phyloP scores from a whole-genome alignment of 169 alveolate species.

The Babesia bovis region DNA sequence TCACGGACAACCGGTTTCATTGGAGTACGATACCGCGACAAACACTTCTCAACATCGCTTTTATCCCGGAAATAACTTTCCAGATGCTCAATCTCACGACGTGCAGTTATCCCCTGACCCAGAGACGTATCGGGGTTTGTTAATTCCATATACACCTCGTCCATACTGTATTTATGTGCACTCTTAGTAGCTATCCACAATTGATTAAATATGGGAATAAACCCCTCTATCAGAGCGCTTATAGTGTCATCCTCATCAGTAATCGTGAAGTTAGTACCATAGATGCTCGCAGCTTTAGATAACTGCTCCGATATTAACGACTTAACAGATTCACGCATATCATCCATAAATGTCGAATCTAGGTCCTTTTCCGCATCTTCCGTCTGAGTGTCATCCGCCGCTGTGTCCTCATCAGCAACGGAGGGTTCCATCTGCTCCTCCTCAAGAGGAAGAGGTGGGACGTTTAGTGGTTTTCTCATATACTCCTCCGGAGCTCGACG shows the following conservation, averaged over 20 bases:
- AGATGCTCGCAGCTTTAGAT: constrained; percentile 21
- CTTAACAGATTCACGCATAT: constrained; percentile 1
- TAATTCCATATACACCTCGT: constrained; percentile 21
- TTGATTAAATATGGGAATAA: constrained; percentile 25
- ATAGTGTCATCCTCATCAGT: constrained; percentile 15
- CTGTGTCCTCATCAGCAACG: background rate
- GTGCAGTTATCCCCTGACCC: constrained; percentile 1
- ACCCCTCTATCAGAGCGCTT: constrained; percentile 33
- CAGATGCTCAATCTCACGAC: constrained; percentile 18
- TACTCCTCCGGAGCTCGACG: background rate
- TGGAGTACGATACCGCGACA: constrained; percentile 35
- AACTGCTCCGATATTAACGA: constrained; percentile 7
- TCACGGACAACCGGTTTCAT: constrained; percentile 4
- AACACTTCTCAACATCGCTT: constrained; percentile 28
- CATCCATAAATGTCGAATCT: background rate
- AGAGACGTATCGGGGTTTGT: background rate
- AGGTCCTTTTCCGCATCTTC: no score
- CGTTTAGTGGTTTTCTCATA: no score
- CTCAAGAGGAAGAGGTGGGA: background rate
- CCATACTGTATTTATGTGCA: constrained; percentile 46
- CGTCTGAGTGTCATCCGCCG: background rate
- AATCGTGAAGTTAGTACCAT: constrained; percentile 11
- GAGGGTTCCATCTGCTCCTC: background rate
- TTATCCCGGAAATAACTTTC: constrained; percentile 29
- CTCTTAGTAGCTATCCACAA: constrained; percentile 54